Base-by-base conservation (phyloP, 2,329 filamentous ascomycete genomes). In the Cyphellophora attinorum region DNA sequence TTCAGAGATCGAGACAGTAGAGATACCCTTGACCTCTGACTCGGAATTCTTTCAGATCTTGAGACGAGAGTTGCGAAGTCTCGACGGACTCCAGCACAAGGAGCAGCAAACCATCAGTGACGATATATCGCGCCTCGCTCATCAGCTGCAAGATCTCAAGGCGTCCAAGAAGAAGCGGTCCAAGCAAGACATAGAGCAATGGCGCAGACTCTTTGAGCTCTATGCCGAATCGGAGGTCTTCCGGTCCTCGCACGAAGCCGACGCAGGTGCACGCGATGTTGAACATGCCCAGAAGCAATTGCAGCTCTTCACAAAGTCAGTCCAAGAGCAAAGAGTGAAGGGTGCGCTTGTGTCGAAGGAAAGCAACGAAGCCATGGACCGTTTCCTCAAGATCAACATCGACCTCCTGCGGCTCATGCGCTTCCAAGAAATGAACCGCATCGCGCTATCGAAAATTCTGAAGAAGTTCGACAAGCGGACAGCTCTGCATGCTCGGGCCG, bases 381-480 rank as follows among this genome's bases (percentile, higher is more conserved):
- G 69, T 15, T 93, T 93, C 50, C 59, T 89, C 41, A 62, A 69
- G 31, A 68, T 93, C 48, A 93, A 93, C 52, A 64, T 74, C 15
- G 70, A 74, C 34, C 68, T 93, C n/a, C 66, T 93, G n/a, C 79
- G 79, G 41, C 81, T 81, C 33, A 67, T 93, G 44, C 78, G 79
- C 39, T 93, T 93, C 48, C 83, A 88, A 50, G 85, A 91, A 52
- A 77, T 93, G 45, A 93, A 93, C 50, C 74, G 75, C 45, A 72
- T 72, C 18, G 85, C 85, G 1, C 75, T 91, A 49, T 65, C 65
- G 19, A 93, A 93, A 57, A 93, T 93, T 33, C 60, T 93, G 34
- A 93, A 93, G 57, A 93, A 89, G 60, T 93, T 93, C 53, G 83
- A 91, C 59, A 93, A 93, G 58, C 74, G 77, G 39, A 93, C 85